Base-by-base conservation (phyloP, 2,329 filamentous ascomycete species). In the Pyrenochaeta sp. region DNA sequence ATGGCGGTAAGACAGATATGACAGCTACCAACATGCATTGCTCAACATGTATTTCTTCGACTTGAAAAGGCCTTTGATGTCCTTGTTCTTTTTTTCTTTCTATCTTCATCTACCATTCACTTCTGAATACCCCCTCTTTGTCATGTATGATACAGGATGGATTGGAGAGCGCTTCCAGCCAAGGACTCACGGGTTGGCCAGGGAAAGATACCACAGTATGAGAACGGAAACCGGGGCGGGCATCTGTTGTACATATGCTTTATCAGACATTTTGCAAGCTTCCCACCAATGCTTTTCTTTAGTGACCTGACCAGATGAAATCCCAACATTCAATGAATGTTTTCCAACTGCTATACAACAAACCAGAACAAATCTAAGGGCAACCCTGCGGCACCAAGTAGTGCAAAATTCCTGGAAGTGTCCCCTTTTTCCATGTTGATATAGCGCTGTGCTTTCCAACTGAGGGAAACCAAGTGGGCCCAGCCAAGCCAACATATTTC, bases 401-500 rank as follows among this genome's bases (percentile, higher is more conserved):
- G 31, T 33, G 31, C 11, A 33, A 33, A 33, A 14, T 4, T 14
- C 45, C 53, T 49, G 47, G 45, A 18, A 20, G 37, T 44, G 29
- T 44, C 2, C 10, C 12, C 7, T 15, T 17, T 7, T 21, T 4
- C 11, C 3, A 27, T n/a, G 3, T 29, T n/a, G 14, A 14, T 18
- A 20, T 11, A 27, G n/a, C 20, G 7, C 4, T n/a, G 12, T 7
- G 52, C 57, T 35, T 59, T 72, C 71, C 68, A 73, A 51, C 56
- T 67, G 40, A 79, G 52, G 2, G 71, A 73, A 49, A 75, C 69
- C 35, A 77, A 60, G 58, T 79, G 77, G 18, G n/a, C 75, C 75
- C 46, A 78, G 60, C 77, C 77, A 78, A 12, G 77, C 77, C 52
- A 76, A 41, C 1, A 73, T 73, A 35, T 71, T 75, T 7, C 76